Evolutionary conservation across 768 basidiomycete genomes (phyloP).

Genomic region (Podaxis mareebaensis): DNA sequence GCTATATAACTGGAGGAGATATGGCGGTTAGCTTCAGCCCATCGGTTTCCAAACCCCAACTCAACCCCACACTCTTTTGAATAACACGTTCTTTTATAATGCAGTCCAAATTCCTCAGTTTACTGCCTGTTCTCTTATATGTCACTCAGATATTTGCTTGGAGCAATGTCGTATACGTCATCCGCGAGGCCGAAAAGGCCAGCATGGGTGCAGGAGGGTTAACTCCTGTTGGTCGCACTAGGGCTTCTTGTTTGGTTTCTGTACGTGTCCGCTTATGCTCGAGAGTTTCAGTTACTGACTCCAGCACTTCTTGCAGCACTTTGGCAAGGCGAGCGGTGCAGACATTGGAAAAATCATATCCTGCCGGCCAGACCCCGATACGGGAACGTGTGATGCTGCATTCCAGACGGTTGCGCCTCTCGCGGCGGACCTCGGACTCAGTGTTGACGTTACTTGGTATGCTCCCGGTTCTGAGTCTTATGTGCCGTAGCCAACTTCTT

Average conservation of each 20-base stretch:
- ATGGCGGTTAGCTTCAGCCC: background rate
- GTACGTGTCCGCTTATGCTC: background rate
- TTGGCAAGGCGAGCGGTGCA: background rate
- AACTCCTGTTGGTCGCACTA: background rate
- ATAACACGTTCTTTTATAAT: background rate
- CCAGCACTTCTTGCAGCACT: background rate
- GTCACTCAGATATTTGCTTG: background rate
- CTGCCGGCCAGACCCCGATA: background rate
- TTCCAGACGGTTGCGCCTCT: background rate
- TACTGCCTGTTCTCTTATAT: background rate
- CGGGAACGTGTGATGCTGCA: background rate
- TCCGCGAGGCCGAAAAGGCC: background rate
- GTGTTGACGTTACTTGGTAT: background rate
- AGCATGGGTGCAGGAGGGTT: background rate
- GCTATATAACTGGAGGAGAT: background rate
- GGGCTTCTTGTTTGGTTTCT: background rate
- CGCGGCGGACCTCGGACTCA: background rate
- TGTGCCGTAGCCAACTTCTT: background rate
- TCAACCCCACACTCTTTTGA: slow-evolving; percentile 1
- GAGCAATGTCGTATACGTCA: background rate
- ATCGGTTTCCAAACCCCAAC: background rate
- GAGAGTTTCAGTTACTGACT: background rate
- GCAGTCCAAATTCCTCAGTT: background rate
- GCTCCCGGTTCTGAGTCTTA: background rate
- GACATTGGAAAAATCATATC: background rate